Conservation (phyloP, 345 rosid genomes). For the Pugionium dolabratum region DNA sequence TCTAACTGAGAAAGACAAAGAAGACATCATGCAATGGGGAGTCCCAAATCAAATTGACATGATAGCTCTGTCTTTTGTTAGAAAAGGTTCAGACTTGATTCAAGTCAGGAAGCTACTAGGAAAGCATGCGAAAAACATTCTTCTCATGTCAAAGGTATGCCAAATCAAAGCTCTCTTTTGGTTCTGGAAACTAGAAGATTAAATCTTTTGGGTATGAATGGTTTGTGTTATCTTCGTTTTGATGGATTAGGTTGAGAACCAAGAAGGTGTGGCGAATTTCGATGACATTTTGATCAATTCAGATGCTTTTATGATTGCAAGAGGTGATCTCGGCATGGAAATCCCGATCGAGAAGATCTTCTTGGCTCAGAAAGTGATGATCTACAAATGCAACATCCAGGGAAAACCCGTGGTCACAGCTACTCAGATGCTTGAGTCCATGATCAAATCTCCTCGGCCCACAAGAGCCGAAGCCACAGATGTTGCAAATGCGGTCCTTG, state of each 20-base stretch:
- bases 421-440: slow-evolving; percentile 93
- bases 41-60: slow-evolving; percentile 88
- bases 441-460: slow-evolving; percentile 97
- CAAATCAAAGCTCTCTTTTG: not conserved
- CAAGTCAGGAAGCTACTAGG: slow-evolving; percentile 88
- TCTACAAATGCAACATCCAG: slow-evolving; percentile 95
- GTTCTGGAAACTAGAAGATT: not conserved
- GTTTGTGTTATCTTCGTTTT: slow-evolving; percentile 10
- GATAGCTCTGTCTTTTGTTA: slow-evolving; percentile 94
- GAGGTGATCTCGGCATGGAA: slow-evolving; percentile 99
- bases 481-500: slow-evolving; percentile 95
- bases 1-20: slow-evolving; percentile 94
- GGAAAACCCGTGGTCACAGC: slow-evolving; percentile 95
- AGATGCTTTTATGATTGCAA: slow-evolving; percentile 97
- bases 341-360: slow-evolving; percentile 96
- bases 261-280: slow-evolving; percentile 97
- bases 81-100: slow-evolving; percentile 91
- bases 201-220: not conserved
- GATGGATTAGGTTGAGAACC: slow-evolving; percentile 79
- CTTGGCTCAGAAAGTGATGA: slow-evolving; percentile 98
- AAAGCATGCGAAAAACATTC: slow-evolving; percentile 67
- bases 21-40: slow-evolving; percentile 92
- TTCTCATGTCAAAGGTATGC: slow-evolving; percentile 98
- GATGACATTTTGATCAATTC: slow-evolving; percentile 87
- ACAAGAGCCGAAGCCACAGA: slow-evolving; percentile 99